Conservation (phyloP, 2,329 filamentous ascomycete genomes). For the Ceratocystis ficicola region DNA sequence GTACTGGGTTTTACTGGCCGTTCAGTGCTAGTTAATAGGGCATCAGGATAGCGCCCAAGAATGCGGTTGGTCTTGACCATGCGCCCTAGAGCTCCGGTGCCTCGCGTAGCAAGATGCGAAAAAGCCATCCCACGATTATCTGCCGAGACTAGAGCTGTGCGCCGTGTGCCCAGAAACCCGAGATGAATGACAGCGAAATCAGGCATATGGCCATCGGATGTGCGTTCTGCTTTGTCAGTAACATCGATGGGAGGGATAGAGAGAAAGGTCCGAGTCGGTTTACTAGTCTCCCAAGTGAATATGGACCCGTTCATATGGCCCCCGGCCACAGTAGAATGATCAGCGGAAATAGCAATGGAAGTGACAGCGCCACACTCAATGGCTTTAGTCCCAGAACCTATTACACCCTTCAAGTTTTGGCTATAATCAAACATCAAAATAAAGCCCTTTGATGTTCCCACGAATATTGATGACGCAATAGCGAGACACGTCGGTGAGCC, state of each 20-base stretch:
- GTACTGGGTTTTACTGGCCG: slow-evolving; percentile 81
- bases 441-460: slow-evolving; percentile 89
- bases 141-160: slow-evolving; percentile 88
- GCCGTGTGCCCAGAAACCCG: slow-evolving; percentile 87
- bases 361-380: slow-evolving; percentile 83
- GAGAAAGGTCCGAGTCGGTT: slow-evolving; percentile 75
- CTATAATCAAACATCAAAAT: slow-evolving; percentile 96
- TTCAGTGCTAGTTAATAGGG: slow-evolving; percentile 42
- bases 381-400: slow-evolving; percentile 87
- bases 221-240: slow-evolving; percentile 39
- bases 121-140: slow-evolving; percentile 96
- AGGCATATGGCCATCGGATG: slow-evolving; percentile 69
- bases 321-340: slow-evolving; percentile 81
- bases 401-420: slow-evolving; percentile 85
- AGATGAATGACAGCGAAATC: slow-evolving; percentile 72
- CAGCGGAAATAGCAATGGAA: slow-evolving; percentile 78
- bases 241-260: slow-evolving; percentile 66
- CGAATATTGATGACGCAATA: slow-evolving; percentile 73
- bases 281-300: slow-evolving; percentile 88
- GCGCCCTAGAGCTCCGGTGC: slow-evolving; percentile 72
- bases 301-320: slow-evolving; percentile 85
- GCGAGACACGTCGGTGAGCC: slow-evolving; percentile 81
- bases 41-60: slow-evolving; percentile 75
- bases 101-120: slow-evolving; percentile 85
- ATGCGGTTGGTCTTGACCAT: slow-evolving; percentile 83